Evolutionary conservation across 306 rosid genomes (phyloP), one percentile per base, ranked within the genome.

Genomic region (Medicago ruthenica): DNA sequence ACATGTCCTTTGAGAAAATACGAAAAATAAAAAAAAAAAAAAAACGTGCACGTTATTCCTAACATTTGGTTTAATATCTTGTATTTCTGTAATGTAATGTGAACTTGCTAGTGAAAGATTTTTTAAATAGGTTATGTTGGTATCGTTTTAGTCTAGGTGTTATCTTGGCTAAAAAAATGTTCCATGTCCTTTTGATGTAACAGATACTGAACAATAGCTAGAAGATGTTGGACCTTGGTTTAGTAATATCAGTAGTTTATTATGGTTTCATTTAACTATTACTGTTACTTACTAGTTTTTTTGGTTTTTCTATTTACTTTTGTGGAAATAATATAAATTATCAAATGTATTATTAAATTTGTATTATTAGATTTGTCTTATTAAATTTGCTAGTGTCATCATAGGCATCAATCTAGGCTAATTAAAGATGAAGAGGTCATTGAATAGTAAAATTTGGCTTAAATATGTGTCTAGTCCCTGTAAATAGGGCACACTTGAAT

Each of bases 331-430:
- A n/a, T n/a, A n/a, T n/a, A 45, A 34, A 71, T 71, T 42, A 18
- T 79, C 62, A 50, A 75, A 70, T 67, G 75, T 18, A 61, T 71
- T 47, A 82, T 76, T 82, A 74, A 71, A 60, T 8, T 65, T 70
- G 67, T n/a, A n/a, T n/a, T n/a, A n/a, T n/a, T n/a, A n/a, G n/a
- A n/a, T n/a, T n/a, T n/a, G n/a, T n/a, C n/a, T n/a, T n/a, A n/a
- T n/a, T n/a, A n/a, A n/a, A n/a, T n/a, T n/a, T n/a, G n/a, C n/a
- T n/a, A n/a, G n/a, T n/a, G n/a, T n/a, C n/a, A 24, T 24, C 27
- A 24, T 24, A 24, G 27, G 27, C 27, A 1, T 24, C 27, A 24
- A 24, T 24, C 1, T 24, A 24, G 27, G 27, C 27, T 24, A 24
- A 24, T 24, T 24, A 24, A 24, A 24, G 27, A 24, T 24, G 27